Percentiles rank a stretch among this genome's conserved stretches.
Evolutionary conservation across 768 basidiomycete species (phyloP).

Genomic region (Naganishia antarctica): DNA sequence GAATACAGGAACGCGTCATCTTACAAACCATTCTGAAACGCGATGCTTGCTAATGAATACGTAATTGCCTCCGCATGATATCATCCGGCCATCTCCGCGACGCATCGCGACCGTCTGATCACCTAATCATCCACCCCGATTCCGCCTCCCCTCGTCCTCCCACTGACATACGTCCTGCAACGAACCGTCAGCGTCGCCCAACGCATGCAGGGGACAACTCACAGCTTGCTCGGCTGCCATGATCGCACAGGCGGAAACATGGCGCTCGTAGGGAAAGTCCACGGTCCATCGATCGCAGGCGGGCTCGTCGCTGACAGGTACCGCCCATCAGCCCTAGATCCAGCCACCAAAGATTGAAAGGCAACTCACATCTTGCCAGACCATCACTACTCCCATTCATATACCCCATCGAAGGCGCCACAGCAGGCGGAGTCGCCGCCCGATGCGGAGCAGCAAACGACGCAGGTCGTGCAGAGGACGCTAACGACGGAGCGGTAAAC

Average conservation of each 20-base stretch:
- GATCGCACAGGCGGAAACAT: constrained; percentile 48
- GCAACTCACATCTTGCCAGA: not conserved
- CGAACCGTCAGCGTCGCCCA: too few relatives aligned
- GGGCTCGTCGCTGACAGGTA: constrained; percentile 30
- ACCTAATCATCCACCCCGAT: not conserved
- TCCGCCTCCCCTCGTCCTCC: not conserved
- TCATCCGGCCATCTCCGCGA: not conserved
- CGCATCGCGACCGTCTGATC: not conserved
- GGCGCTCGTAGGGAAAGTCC: constrained; percentile 48
- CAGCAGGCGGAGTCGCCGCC: constrained; percentile 34
- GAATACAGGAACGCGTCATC: too few relatives aligned
- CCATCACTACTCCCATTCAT: not conserved
- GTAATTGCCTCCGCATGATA: not conserved
- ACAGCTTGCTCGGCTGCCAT: constrained; percentile 40
- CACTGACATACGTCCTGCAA: constrained; percentile 11
- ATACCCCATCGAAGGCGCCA: not conserved
- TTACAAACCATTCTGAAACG: too few relatives aligned
- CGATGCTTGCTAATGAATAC: too few relatives aligned
- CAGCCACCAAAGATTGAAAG: not conserved
- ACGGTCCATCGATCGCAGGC: constrained; percentile 42
- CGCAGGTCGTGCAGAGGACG: not conserved
- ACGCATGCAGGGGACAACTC: constrained; percentile 30
- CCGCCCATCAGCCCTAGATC: not conserved
- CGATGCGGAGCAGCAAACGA: not conserved
- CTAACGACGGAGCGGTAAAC: constrained; percentile 34